Evolutionary conservation across 1,139 yeast genomes (phyloP), one percentile per base, ranked within the genome.

Genomic region (Yamadazyma songkhlaensis): DNA sequence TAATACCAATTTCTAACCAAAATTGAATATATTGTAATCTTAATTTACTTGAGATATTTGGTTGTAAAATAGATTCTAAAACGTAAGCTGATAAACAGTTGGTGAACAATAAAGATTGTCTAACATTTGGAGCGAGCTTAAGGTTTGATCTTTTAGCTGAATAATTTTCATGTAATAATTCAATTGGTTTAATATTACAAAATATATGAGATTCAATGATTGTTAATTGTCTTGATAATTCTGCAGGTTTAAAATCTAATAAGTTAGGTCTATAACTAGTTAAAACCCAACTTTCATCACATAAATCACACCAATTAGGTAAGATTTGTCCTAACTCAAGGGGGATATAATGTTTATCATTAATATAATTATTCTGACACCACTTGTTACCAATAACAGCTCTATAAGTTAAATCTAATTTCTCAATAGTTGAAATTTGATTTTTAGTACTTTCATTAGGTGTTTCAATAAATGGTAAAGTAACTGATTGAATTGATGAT

Each of bases 1-100:
- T 84, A 41, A 85, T 75, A 0, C 95, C 92, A 31, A 88, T 74
- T 53, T 85, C 86, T 45, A 90, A 67, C 97, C 97, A 90, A 14
- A 81, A 78, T 55, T 84, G 84, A 28, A 89, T 62, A 34, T 77
- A 67, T 47, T 78, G 80, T 31, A 76, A 68, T 45, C 90, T 67
- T 52, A 72, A 65, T 63, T 77, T 70, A 42, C 62, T 51, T 44
- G 60, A 58, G 61, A 77, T 46, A 11, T 68, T 68, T 0, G 84
- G 81, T 40, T 74, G 79, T 34, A 84, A 63, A 24, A 88, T 73
- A 6, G 89, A 79, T 53, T 89, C 96, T 35, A 88, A 72, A 6
- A 90, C 95, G 59, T 87, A 88, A 25, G 85, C 85, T 20, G 92
- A 81, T 39, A 90, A 62, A 46, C 85, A 75, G 60, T 90, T 90